phyloP scores from a whole-genome alignment of 768 basidiomycete genomes.

The Boletus sensibilis region DNA sequence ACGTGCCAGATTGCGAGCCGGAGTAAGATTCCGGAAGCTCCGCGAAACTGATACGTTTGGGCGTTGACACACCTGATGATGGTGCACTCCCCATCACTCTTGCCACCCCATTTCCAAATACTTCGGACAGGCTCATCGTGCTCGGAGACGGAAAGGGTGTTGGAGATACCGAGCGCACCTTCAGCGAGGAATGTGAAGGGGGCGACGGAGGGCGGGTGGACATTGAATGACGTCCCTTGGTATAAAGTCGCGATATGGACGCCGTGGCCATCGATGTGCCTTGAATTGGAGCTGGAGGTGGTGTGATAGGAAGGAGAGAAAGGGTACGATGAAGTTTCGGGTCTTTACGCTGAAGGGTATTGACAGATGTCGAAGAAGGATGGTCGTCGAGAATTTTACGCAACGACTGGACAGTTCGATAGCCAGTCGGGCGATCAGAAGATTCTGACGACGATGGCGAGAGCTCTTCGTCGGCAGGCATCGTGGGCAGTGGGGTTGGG shows the following conservation, averaged over 20 bases:
- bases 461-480: constrained; percentile 57
- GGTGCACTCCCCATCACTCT: constrained; percentile 38
- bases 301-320: constrained; percentile 38
- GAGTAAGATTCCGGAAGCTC: constrained; percentile 69
- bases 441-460: constrained; percentile 51
- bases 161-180: constrained; percentile 36
- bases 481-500: constrained; percentile 41
- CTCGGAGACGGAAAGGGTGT: constrained; percentile 39
- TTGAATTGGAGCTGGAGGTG: constrained; percentile 51
- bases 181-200: constrained; percentile 51
- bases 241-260: constrained; percentile 73
- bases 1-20: constrained; percentile 32
- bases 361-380: constrained; percentile 35
- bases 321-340: constrained; percentile 17
- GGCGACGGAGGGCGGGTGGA: constrained; percentile 65
- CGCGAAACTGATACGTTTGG: constrained; percentile 79
- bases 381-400: constrained; percentile 66
- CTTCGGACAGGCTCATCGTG: constrained; percentile 24
- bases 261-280: constrained; percentile 77
- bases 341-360: constrained; percentile 14
- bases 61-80: constrained; percentile 55
- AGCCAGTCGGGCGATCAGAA: constrained; percentile 52
- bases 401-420: constrained; percentile 62
- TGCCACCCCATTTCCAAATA: constrained; percentile 30
- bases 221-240: constrained; percentile 55